Evolutionary conservation across 306 rosid species (phyloP), one percentile per base, ranked within the genome.

Genomic region (Abrus precatorius): DNA sequence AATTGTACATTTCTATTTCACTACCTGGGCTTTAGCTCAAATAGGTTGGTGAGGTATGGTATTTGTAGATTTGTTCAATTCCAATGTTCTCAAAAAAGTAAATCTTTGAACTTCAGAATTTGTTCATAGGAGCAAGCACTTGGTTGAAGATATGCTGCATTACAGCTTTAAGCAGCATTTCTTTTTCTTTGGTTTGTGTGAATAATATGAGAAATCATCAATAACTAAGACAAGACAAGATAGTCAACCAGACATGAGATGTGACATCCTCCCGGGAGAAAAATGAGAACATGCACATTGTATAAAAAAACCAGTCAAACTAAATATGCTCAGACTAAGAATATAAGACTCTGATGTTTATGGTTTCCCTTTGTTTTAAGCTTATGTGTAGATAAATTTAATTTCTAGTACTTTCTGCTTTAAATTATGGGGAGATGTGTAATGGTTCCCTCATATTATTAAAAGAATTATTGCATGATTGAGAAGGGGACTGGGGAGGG

Each of bases 391-490:
- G 34, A 50, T 63, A 75, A 41, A 70, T 63, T 63, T 6, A 36
- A 20, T 62, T 48, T 50, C 28, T 20, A 62, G 4, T 41, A 27
- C 40, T 40, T 73, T 40, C 28, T 56, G 54, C 28, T 73, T 13
- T 56, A 41, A 40, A 55, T 73, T 40, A 40, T 56, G 43, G 13
- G 41, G 11, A 73, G 10, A 27, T 56, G 48, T 75, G 61, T 14
- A 48, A 4, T 28, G 49, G 62, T 48, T 14, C 8, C 13, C 62
- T 32, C 20, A 2, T 33, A 33, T 48, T 62, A 2, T 62, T 43
- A 52, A 38, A 63, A 64, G 64, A 76, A 38, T 53, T 28, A 40
- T 64, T 50, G 71, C 65, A n/a, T 74, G 77, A 45, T 69, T 62
- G 52, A 33, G 40, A 53, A 62, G 47, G 47, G 13, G 5, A 10